These are phyloP conservation scores for Blepharisma japonicum DNA, from an alignment of 73 alveolate species.

Conservation along the genomic window DNA sequence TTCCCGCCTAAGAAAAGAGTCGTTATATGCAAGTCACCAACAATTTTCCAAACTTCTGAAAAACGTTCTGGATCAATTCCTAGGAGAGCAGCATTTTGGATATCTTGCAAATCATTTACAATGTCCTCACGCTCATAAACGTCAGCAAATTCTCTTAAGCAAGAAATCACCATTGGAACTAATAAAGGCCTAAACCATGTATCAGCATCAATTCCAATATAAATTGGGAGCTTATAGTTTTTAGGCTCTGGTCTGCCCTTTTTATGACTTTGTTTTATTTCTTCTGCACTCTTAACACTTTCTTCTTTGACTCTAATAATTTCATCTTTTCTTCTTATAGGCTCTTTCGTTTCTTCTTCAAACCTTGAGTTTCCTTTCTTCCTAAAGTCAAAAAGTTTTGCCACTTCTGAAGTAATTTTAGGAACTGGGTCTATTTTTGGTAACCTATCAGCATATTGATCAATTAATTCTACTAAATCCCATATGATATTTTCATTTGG, in stretches of 20 bases:
- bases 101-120: slow-evolving; percentile 9
- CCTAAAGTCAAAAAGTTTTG: not conserved
- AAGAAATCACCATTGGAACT: not conserved
- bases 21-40: not conserved
- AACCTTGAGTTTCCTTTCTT: too few relatives aligned
- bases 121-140: not conserved
- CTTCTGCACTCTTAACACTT: not conserved
- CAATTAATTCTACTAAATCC: not conserved
- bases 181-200: not conserved
- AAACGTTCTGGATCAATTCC: not conserved
- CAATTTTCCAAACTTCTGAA: not conserved
- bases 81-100: not conserved
- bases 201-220: slow-evolving; percentile 7
- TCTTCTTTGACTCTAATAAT: too few relatives aligned
- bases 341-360: too few relatives aligned
- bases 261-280: not conserved
- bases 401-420: not conserved
- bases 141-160: not conserved
- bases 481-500: not conserved
- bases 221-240: not conserved
- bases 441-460: not conserved
- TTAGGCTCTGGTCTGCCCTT: not conserved
- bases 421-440: not conserved
- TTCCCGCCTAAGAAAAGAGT: slow-evolving; percentile 5
- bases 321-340: too few relatives aligned